A percentile compares a stretch with the other conserved stretches of the same genome.
phyloP scores from a whole-genome alignment of 2,329 filamentous ascomycete genomes.

The Aotearoamyces nothofagi region DNA sequence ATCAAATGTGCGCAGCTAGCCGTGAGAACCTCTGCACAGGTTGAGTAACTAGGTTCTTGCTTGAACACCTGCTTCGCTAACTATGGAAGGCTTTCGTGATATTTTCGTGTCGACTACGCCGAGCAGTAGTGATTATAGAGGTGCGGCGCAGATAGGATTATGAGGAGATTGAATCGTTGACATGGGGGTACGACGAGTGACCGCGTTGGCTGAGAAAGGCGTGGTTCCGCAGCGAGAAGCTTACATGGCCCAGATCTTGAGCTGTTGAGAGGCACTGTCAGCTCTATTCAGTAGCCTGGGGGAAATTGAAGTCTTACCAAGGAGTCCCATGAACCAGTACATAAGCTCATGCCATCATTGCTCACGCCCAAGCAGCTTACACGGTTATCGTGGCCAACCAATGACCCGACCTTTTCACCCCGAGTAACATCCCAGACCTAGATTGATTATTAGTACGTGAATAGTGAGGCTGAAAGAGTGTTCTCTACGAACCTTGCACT shows the following conservation, averaged over 20 bases:
- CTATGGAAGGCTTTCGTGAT: slow-evolving; percentile 26
- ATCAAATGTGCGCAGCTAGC: slow-evolving; percentile 17
- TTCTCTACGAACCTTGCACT: slow-evolving; percentile 97
- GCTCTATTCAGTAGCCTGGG: slow-evolving; percentile 8
- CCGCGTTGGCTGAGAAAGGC: slow-evolving; percentile 7
- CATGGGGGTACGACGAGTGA: slow-evolving; percentile 8
- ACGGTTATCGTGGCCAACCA: slow-evolving; percentile 95
- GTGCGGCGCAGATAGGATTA: slow-evolving; percentile 21
- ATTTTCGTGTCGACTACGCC: slow-evolving; percentile 30
- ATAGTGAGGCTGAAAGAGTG: no score
- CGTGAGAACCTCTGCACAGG: slow-evolving; percentile 6
- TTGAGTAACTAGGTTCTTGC: slow-evolving; percentile 8
- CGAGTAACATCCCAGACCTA: slow-evolving; percentile 97
- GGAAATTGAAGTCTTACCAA: slow-evolving; percentile 49
- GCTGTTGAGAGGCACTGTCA: slow-evolving; percentile 32
- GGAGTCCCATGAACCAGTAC: slow-evolving; percentile 98
- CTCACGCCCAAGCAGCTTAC: slow-evolving; percentile 98
- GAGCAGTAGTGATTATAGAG: slow-evolving; percentile 25
- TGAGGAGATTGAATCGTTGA: slow-evolving; percentile 23
- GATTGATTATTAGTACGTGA: slow-evolving; percentile 6
- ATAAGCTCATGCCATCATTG: slow-evolving; percentile 97
- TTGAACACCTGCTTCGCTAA: slow-evolving; percentile 17
- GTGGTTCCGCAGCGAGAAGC: slow-evolving; percentile 2
- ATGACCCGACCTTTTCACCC: slow-evolving; percentile 89
- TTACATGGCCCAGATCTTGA: slow-evolving; percentile 67